A percentile compares a stretch with the other conserved stretches of the same genome.
Conservation (phyloP, 1,139 yeast species). For the Wickerhamomyces sp. region DNA sequence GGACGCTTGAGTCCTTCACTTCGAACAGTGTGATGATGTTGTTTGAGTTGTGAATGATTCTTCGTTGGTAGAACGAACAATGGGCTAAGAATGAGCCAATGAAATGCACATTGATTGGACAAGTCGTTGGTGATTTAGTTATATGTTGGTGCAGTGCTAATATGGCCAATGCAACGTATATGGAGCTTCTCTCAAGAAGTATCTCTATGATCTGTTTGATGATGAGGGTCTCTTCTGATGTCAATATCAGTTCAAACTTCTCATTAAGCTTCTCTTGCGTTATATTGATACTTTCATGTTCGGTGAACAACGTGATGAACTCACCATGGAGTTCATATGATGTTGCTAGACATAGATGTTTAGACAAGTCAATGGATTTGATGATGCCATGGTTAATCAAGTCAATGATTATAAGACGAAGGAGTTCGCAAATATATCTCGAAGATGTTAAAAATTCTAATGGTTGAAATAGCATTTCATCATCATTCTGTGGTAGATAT, state of each 20-base stretch:
- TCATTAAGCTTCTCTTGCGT: neutral
- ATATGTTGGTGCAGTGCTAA: constrained; percentile 21
- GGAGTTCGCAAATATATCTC: constrained; percentile 17
- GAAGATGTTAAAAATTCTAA: constrained; percentile 21
- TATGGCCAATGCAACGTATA: constrained; percentile 22
- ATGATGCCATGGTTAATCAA: neutral
- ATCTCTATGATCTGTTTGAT: constrained; percentile 11
- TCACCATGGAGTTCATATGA: constrained; percentile 21
- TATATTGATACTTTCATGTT: neutral
- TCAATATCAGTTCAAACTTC: neutral
- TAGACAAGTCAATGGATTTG: neutral
- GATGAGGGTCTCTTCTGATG: constrained; percentile 1
- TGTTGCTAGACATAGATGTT: neutral
- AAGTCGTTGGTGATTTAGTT: neutral
- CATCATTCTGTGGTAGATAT: constrained; percentile 4
- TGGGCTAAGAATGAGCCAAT: constrained; percentile 30
- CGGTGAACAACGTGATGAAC: constrained; percentile 18
- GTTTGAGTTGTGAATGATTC: constrained; percentile 18
- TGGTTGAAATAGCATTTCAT: constrained; percentile 17
- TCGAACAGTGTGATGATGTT: constrained; percentile 17
- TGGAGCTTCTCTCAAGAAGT: constrained; percentile 25
- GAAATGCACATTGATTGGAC: constrained; percentile 22
- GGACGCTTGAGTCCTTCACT: constrained; percentile 25
- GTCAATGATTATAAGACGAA: constrained; percentile 15
- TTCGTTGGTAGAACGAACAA: constrained; percentile 21